A percentile compares a stretch with the other conserved stretches of the same genome.
Evolutionary conservation across 495 filamentous ascomycete species (phyloP).

Genomic region (Rhypophila decipiens): DNA sequence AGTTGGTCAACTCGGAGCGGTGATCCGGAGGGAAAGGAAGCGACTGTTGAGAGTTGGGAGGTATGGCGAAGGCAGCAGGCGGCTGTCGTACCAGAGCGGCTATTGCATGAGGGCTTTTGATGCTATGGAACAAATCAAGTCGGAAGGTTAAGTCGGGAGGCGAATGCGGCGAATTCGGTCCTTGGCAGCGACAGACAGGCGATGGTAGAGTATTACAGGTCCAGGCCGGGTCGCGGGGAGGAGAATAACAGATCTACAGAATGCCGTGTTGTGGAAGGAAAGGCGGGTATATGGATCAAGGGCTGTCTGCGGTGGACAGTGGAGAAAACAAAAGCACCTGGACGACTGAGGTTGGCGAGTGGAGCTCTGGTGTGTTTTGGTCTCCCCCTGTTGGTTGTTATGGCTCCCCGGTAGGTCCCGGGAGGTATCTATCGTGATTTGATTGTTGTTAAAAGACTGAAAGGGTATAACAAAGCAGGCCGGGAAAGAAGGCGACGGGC

Average conservation of each 20-base stretch:
- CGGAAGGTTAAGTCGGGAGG: slow-evolving; percentile 15
- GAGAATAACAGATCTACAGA: neutral
- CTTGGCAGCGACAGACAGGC: neutral
- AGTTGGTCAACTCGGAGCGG: neutral
- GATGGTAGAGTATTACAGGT: slow-evolving; percentile 2
- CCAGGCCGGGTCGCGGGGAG: slow-evolving; percentile 2
- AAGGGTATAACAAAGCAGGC: neutral
- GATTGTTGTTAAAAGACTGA: neutral
- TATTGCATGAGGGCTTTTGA: slow-evolving; percentile 31
- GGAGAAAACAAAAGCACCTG: neutral
- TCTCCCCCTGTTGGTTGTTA: too few species aligned
- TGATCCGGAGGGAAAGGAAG: neutral
- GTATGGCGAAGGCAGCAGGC: slow-evolving; percentile 19
- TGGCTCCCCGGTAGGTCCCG: neutral
- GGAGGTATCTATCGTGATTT: neutral
- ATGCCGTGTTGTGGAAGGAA: neutral
- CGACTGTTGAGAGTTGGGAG: slow-evolving; percentile 6
- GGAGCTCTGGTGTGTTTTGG: slow-evolving; percentile 7
- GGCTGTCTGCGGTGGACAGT: slow-evolving; percentile 5
- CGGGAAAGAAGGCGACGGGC: neutral
- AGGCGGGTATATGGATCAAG: slow-evolving; percentile 3
- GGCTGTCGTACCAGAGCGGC: slow-evolving; percentile 21
- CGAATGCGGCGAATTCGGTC: slow-evolving; percentile 15
- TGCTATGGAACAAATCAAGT: slow-evolving; percentile 8
- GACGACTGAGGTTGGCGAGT: slow-evolving; percentile 6